Percentiles rank a stretch among this genome's conserved stretches.
These are phyloP conservation scores for Diaporthe helianthi DNA, from an alignment of 2,329 filamentous ascomycete genomes.

Conservation along the genomic window DNA sequence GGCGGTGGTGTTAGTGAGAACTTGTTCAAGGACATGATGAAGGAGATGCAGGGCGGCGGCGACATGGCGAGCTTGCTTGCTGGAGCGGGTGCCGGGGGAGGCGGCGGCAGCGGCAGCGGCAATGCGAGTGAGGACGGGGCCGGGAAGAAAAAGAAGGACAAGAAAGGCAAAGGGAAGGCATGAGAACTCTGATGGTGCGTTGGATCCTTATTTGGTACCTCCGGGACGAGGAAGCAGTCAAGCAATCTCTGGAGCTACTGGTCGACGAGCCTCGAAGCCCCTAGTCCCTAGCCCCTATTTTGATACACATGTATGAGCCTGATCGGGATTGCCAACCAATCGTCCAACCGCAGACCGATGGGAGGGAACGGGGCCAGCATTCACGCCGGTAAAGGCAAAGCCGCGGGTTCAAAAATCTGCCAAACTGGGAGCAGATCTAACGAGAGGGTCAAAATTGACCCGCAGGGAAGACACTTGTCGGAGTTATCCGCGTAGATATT, in stretches of 20 bases:
- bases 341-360: neutral
- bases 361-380: neutral
- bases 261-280: too few relatives aligned
- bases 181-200: constrained; percentile 32
- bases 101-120: constrained; percentile 39
- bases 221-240: neutral
- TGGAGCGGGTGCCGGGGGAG: constrained; percentile 40
- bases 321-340: neutral
- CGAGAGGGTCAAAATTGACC: neutral
- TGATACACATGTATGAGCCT: too few relatives aligned
- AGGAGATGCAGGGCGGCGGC: constrained; percentile 74
- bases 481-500: neutral
- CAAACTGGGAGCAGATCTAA: neutral
- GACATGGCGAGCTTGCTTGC: constrained; percentile 43
- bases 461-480: neutral
- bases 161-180: constrained; percentile 55
- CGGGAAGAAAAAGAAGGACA: constrained; percentile 54
- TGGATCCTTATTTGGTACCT: neutral
- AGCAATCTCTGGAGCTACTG: too few relatives aligned
- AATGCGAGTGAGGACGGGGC: constrained; percentile 40
- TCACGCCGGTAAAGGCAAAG: neutral
- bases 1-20: constrained; percentile 95
- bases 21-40: constrained; percentile 96
- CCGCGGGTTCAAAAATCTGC: too few relatives aligned
- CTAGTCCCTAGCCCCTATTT: too few relatives aligned